Base-by-base conservation (phyloP, 495 filamentous ascomycete species). In the Chaetomium cochliodes region DNA sequence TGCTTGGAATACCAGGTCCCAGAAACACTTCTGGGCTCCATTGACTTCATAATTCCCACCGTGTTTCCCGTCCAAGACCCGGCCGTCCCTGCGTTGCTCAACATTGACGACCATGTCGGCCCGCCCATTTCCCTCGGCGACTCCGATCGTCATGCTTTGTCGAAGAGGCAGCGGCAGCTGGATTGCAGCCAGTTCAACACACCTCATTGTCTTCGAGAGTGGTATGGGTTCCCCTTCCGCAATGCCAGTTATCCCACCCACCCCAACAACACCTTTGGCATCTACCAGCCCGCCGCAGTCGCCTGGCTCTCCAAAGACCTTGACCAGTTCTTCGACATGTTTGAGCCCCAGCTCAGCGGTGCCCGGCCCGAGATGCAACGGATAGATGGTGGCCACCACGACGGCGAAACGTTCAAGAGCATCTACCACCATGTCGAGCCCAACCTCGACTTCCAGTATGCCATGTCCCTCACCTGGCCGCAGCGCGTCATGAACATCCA, bases 401-500 rank as follows among this genome's bases (percentile, higher is more conserved):
- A 68, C 67, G 50, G 23, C 60, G 63, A 41, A 49, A 37, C 33
- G 1, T 37, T 37, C 33, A 37, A 37, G 33, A 37, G 33, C 33
- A 37, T 37, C 33, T 37, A 37, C 33, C 57, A 64, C 46, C 20
- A 64, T 37, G n/a, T 39, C 22, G 74, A 72, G 42, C 51, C 64
- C 37, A 67, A 71, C n/a, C 55, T 77, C 5, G 73, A 77, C 47
- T 70, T 75, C 62, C 52, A 73, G 46, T 65, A 71, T 37, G 67
- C 72, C n/a, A 73, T 72, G 62, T 47, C 74, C 5, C 64, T 77
- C 25, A 79, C 85, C 67, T 83, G 77, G 68, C 84, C 86, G 0
- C 85, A 87, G 67, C 80, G 78, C 28, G 77, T 80, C 0, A 78
- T 82, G 13, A 74, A 88, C 22, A 84, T 78, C 74, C 84, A 88